These are phyloP conservation scores for Camelina hispida DNA, from an alignment of 345 rosid genomes.

Conservation along the genomic window DNA sequence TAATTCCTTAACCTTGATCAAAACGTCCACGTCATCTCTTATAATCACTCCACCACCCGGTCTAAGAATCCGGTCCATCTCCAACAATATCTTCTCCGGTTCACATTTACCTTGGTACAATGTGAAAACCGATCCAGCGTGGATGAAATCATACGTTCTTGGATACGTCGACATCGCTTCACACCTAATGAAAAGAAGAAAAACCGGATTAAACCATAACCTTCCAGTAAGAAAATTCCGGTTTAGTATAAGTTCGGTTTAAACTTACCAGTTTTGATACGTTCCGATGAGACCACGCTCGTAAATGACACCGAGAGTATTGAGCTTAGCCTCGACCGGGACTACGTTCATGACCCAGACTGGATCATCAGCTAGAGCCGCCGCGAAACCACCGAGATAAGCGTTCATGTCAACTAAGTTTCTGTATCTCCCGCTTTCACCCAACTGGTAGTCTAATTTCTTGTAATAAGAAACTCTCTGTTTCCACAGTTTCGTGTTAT, in stretches of 20 bases:
- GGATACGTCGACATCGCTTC: slow-evolving; percentile 99
- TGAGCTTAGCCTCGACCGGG: slow-evolving; percentile 62
- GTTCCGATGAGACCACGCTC: slow-evolving; percentile 95
- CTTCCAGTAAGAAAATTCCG: background rate
- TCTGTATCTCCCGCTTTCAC: slow-evolving; percentile 76
- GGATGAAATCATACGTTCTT: slow-evolving; percentile 89
- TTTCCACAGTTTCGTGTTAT: slow-evolving; percentile 72
- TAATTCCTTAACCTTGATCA: slow-evolving; percentile 66
- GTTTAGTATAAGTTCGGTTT: slow-evolving; percentile 1
- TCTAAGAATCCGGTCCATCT: slow-evolving; percentile 87
- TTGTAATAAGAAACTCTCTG: slow-evolving; percentile 74
- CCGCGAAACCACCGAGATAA: slow-evolving; percentile 82
- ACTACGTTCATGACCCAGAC: slow-evolving; percentile 86
- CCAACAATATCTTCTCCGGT: slow-evolving; percentile 73
- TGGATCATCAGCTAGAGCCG: slow-evolving; percentile 76
- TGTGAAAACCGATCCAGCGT: slow-evolving; percentile 77
- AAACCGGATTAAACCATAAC: slow-evolving; percentile 13
- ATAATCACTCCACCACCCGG: slow-evolving; percentile 85
- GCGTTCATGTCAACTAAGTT: slow-evolving; percentile 91
- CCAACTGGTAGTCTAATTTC: slow-evolving; percentile 64
- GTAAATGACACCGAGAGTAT: slow-evolving; percentile 81
- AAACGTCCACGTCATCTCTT: slow-evolving; percentile 81
- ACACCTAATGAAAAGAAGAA: slow-evolving; percentile 32
- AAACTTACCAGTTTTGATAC: slow-evolving; percentile 81
- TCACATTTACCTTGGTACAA: slow-evolving; percentile 74